A percentile compares a stretch with the other conserved stretches of the same genome.
Conservation (phyloP, 371 early-diverging fungal genomes). For the Batkoa obscura region DNA sequence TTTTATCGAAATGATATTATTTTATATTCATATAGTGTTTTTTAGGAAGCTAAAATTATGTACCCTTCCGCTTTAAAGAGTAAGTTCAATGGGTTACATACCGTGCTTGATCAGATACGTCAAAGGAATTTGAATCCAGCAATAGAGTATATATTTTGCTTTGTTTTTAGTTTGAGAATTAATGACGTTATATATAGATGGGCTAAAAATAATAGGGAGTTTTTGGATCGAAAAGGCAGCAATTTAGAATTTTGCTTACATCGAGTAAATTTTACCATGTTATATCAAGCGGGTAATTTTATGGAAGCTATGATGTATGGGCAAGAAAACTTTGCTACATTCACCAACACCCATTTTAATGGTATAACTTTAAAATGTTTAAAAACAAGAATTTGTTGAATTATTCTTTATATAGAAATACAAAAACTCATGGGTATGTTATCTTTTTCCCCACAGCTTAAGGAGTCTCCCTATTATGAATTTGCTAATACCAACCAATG, state of each 20-base stretch:
- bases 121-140: conserved; percentile 27
- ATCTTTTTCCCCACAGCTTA: conserved; percentile 17
- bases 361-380: conserved; percentile 30
- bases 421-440: conserved; percentile 45
- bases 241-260: conserved; percentile 69
- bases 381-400: not conserved
- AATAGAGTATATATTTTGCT: conserved; percentile 13
- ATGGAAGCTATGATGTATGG: conserved; percentile 60
- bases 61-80: conserved; percentile 16
- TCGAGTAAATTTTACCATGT: conserved; percentile 50
- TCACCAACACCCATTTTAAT: conserved; percentile 31
- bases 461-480: conserved; percentile 43
- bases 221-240: conserved; percentile 24
- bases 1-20: not conserved
- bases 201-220: not conserved
- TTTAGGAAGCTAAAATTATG: conserved; percentile 19
- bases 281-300: conserved; percentile 20
- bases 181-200: not conserved
- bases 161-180: too few species aligned
- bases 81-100: conserved; percentile 40
- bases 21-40: too few species aligned
- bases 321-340: conserved; percentile 38
- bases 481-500: conserved; percentile 24
- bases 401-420: conserved; percentile 31
- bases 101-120: conserved; percentile 24